Percentiles rank a stretch among this genome's conserved stretches.
Evolutionary conservation across 2,329 filamentous ascomycete species (phyloP).

Genomic region (Fusarium bactridioides): DNA sequence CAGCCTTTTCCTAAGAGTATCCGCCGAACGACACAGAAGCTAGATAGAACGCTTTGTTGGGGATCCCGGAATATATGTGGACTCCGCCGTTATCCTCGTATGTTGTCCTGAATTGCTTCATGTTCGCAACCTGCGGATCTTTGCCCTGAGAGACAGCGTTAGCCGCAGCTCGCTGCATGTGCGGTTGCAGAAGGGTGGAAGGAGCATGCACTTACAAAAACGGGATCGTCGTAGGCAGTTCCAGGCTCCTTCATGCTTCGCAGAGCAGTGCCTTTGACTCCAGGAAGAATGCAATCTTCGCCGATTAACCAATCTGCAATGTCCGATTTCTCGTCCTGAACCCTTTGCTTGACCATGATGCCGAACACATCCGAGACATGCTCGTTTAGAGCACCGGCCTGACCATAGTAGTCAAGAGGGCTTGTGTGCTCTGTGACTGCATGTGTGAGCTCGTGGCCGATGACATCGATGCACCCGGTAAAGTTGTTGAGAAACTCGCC

Average conservation of each 20-base stretch:
- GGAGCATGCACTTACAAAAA: constrained; percentile 48
- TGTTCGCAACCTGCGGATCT: constrained; percentile 60
- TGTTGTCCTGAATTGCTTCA: constrained; percentile 52
- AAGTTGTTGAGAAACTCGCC: constrained; percentile 61
- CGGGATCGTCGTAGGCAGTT: constrained; percentile 60
- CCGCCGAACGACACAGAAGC: constrained; percentile 57
- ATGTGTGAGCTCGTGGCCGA: constrained; percentile 66
- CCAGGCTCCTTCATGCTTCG: constrained; percentile 64
- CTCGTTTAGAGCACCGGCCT: constrained; percentile 65
- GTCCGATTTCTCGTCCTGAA: constrained; percentile 53
- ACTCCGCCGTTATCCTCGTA: constrained; percentile 61
- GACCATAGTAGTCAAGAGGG: constrained; percentile 58
- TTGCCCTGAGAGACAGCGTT: constrained; percentile 49
- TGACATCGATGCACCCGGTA: constrained; percentile 61
- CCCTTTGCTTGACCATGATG: constrained; percentile 64
- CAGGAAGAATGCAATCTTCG: constrained; percentile 60
- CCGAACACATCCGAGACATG: constrained; percentile 65
- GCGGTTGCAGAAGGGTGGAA: neutral
- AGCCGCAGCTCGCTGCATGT: too few relatives aligned
- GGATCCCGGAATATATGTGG: constrained; percentile 65
- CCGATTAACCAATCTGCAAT: constrained; percentile 64
- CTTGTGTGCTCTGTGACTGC: constrained; percentile 61
- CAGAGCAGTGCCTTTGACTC: constrained; percentile 59
- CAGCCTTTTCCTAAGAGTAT: constrained; percentile 62
- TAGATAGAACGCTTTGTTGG: constrained; percentile 65